These are phyloP conservation scores for Colletotrichum sp. DNA, from an alignment of 2,329 filamentous ascomycete genomes.

Conservation along the genomic window DNA sequence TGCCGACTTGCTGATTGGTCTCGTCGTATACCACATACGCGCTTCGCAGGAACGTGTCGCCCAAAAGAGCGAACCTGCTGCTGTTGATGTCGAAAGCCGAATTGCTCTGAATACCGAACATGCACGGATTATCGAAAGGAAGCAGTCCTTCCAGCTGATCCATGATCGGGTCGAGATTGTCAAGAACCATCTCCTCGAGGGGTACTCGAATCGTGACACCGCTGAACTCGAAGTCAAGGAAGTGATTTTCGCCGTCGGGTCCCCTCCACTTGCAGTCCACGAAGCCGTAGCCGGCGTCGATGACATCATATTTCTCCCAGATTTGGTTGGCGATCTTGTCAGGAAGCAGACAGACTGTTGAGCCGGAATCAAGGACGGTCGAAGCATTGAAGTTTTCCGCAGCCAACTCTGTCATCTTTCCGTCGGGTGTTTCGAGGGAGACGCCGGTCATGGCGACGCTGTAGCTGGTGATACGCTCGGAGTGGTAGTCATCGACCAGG, in stretches of 20 bases:
- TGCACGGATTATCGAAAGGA: conserved; percentile 51
- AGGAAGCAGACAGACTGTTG: conserved; percentile 71
- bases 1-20: conserved; percentile 71
- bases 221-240: conserved; percentile 43
- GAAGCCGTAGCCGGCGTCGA: conserved; percentile 59
- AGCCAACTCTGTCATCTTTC: conserved; percentile 34
- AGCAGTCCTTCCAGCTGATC: conserved; percentile 41
- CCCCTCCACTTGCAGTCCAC: conserved; percentile 59
- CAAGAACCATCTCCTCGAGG: conserved; percentile 65
- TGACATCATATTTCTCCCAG: conserved; percentile 62
- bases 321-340: conserved; percentile 57
- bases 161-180: conserved; percentile 28
- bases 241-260: conserved; percentile 34
- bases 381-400: conserved; percentile 43
- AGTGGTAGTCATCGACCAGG: conserved; percentile 33
- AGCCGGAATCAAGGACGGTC: conserved; percentile 75
- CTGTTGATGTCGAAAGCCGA: conserved; percentile 71
- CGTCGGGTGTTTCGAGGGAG: conserved; percentile 32
- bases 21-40: conserved; percentile 81
- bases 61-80: conserved; percentile 59
- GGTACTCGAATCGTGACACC: conserved; percentile 56
- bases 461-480: conserved; percentile 42
- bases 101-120: conserved; percentile 55
- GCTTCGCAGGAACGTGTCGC: conserved; percentile 77
- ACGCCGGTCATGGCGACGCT: conserved; percentile 41